Percentiles rank a stretch among this genome's conserved stretches.
Conservation (phyloP, 495 filamentous ascomycete species). For the Tuber calosporum region DNA sequence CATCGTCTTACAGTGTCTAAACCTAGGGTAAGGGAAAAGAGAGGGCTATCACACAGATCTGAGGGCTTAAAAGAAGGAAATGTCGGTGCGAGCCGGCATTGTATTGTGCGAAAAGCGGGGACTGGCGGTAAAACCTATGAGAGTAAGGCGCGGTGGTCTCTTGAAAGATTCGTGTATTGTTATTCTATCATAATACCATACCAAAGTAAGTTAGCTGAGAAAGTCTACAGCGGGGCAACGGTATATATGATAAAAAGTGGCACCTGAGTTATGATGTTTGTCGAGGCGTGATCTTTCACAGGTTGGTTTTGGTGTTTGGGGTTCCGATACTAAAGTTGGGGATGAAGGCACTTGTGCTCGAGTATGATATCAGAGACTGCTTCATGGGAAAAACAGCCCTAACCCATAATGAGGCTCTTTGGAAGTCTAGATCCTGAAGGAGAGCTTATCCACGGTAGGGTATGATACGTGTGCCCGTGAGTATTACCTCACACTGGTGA, state of each 20-base stretch:
- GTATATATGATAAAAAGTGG: background rate
- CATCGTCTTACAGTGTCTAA: background rate
- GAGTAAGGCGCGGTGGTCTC: background rate
- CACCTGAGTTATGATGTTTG: background rate
- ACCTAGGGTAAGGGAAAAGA: background rate
- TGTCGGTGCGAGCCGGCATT: background rate
- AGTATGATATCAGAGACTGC: too few relatives aligned
- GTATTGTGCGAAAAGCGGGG: background rate
- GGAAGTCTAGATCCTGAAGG: background rate
- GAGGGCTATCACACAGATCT: background rate
- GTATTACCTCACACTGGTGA: too few relatives aligned
- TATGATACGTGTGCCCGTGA: too few relatives aligned
- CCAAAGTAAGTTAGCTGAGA: background rate
- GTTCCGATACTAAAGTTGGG: background rate
- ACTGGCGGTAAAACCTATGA: background rate
- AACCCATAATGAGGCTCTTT: background rate
- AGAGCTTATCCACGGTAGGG: background rate
- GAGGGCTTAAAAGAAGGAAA: background rate
- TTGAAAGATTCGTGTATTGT: background rate
- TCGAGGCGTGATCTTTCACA: too few relatives aligned
- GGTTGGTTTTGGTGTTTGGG: background rate
- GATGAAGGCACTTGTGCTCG: too few relatives aligned
- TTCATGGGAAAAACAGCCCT: background rate
- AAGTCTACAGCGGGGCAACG: background rate
- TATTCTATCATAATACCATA: background rate